These are phyloP conservation scores for Daldinia concentrica DNA, from an alignment of 495 filamentous ascomycete species.

Conservation along the genomic window DNA sequence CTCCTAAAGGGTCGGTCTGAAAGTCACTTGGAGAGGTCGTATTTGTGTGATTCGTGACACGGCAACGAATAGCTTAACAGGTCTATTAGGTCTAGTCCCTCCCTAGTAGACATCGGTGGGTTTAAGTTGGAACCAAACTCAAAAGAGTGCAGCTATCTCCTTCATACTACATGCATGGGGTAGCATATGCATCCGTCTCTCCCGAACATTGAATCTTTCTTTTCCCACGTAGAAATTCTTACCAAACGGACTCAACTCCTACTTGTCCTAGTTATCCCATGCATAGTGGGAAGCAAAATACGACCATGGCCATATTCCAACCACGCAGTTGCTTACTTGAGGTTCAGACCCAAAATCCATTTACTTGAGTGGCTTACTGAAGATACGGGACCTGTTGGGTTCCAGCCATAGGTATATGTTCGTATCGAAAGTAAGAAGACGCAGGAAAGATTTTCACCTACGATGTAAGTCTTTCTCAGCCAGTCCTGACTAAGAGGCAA, in stretches of 20 bases:
- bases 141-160: conserved; percentile 18
- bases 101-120: conserved; percentile 3
- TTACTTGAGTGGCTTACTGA: not conserved
- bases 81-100: not conserved
- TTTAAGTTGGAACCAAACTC: conserved; percentile 32
- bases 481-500: conserved; percentile 8
- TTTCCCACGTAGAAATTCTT: conserved; percentile 7
- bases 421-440: conserved; percentile 5
- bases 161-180: conserved; percentile 21
- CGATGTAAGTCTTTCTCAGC: conserved; percentile 15
- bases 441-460: conserved; percentile 3
- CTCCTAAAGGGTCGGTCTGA: not conserved
- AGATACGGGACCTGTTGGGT: not conserved
- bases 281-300: conserved; percentile 22
- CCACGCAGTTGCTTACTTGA: conserved; percentile 11
- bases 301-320: conserved; percentile 9
- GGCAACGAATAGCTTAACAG: conserved; percentile 1
- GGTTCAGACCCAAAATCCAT: not conserved
- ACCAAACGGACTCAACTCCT: conserved; percentile 12
- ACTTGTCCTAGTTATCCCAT: conserved; percentile 10
- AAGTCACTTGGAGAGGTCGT: conserved; percentile 21
- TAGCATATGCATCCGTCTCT: conserved; percentile 38
- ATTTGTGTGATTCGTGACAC: conserved; percentile 24
- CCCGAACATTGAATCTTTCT: conserved; percentile 25
- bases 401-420: not conserved